These are phyloP conservation scores for Neopestalotiopsis sp. DNA, from an alignment of 2,329 filamentous ascomycete genomes.

Conservation along the genomic window DNA sequence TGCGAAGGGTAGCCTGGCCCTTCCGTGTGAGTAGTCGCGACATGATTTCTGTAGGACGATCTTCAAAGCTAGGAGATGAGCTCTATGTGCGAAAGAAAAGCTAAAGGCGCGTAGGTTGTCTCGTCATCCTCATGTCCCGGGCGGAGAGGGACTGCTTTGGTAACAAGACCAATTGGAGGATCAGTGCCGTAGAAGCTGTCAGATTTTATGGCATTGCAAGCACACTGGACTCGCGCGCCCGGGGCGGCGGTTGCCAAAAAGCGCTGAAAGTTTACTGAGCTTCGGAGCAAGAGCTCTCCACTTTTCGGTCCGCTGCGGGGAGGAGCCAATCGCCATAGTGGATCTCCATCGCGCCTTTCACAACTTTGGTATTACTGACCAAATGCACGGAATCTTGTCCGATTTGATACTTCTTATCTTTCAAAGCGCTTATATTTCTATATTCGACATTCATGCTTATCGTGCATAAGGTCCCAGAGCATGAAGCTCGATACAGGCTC, in stretches of 20 bases:
- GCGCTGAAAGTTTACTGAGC: constrained; percentile 3
- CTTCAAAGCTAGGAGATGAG: background rate
- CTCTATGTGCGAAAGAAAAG: background rate
- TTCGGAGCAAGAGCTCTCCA: constrained; percentile 13
- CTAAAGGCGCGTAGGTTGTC: background rate
- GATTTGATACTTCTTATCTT: background rate
- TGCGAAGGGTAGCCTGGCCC: constrained; percentile 9
- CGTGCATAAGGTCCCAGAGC: too few relatives aligned
- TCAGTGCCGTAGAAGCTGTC: background rate
- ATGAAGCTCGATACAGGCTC: background rate
- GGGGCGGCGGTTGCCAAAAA: background rate
- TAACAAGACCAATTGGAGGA: background rate
- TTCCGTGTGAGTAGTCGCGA: constrained; percentile 12
- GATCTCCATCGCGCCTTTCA: constrained; percentile 10
- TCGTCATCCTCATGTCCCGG: background rate
- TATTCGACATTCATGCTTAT: background rate
- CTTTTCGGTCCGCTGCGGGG: constrained; percentile 13
- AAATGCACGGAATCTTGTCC: background rate
- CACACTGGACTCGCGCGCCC: background rate
- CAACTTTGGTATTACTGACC: background rate
- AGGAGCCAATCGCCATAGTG: constrained; percentile 16
- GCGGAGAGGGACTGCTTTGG: background rate
- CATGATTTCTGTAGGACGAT: constrained; percentile 2
- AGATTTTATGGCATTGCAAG: background rate
- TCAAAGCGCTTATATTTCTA: background rate